Percentiles rank a stretch among this genome's conserved stretches.
These are phyloP conservation scores for Albizia julibrissin DNA, from an alignment of 306 rosid species.

Conservation along the genomic window DNA sequence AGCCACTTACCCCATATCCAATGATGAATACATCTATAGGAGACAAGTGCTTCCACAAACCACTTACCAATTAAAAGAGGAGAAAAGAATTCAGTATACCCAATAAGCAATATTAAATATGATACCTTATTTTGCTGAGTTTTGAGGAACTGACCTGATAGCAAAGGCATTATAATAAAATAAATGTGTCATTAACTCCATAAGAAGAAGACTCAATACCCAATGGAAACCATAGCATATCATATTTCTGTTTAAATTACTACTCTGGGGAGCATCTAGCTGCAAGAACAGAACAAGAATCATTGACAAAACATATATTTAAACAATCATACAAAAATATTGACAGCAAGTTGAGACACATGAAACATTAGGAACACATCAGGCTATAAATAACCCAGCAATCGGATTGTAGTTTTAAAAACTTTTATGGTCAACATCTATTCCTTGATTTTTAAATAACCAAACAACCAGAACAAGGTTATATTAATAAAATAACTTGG, in stretches of 20 bases:
- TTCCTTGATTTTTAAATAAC: conserved; percentile 17
- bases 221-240: conserved; percentile 73
- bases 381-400: conserved; percentile 27
- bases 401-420: background rate
- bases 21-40: conserved; percentile 81
- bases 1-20: conserved; percentile 89
- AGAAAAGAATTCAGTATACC: conserved; percentile 24
- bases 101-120: conserved; percentile 18
- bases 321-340: conserved; percentile 12
- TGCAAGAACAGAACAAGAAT: conserved; percentile 45
- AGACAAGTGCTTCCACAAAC: conserved; percentile 75
- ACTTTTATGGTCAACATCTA: background rate
- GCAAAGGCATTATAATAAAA: conserved; percentile 90
- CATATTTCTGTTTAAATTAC: conserved; percentile 50
- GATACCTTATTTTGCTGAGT: conserved; percentile 16
- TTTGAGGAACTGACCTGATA: conserved; percentile 60
- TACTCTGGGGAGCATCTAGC: conserved; percentile 76
- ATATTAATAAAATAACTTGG: background rate
- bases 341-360: background rate
- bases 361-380: background rate
- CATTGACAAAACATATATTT: conserved; percentile 22
- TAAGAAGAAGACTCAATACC: conserved; percentile 67
- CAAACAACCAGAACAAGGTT: conserved; percentile 5
- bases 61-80: conserved; percentile 42
- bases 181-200: conserved; percentile 84